phyloP scores from a whole-genome alignment of 352 stramenopile species.

The Globisporangium radiosum region DNA sequence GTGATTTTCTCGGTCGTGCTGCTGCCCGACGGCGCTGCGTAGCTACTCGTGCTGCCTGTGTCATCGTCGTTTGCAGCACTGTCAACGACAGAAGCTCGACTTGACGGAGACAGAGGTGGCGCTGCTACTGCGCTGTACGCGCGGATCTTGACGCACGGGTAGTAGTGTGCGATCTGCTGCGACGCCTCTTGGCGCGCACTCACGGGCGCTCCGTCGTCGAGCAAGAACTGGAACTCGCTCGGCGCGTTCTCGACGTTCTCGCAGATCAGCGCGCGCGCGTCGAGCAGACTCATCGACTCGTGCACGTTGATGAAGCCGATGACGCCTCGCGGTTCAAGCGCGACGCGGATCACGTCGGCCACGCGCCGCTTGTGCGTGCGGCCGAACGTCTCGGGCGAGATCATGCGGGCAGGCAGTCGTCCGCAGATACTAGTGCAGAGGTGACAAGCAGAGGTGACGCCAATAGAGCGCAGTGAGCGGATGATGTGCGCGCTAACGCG shows the following conservation, averaged over 20 bases:
- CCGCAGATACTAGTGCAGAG: no score
- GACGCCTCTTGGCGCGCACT: slow-evolving; percentile 51
- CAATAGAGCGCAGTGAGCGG: no score
- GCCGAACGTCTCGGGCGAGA: slow-evolving; percentile 42
- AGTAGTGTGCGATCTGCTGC: slow-evolving; percentile 55
- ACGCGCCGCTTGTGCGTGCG: slow-evolving; percentile 37
- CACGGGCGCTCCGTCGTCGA: slow-evolving; percentile 57
- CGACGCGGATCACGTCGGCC: slow-evolving; percentile 54
- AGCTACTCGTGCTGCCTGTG: background rate
- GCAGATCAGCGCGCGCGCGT: slow-evolving; percentile 52
- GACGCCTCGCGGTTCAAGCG: slow-evolving; percentile 51
- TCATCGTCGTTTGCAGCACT: background rate
- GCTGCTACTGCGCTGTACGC: slow-evolving; percentile 14
- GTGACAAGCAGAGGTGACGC: no score
- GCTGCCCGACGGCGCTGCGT: background rate
- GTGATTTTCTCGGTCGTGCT: slow-evolving; percentile 39
- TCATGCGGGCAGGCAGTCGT: slow-evolving; percentile 20
- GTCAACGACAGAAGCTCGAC: no score
- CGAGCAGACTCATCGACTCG: slow-evolving; percentile 51
- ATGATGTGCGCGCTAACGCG: no score
- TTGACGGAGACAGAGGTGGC: no score
- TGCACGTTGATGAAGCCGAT: slow-evolving; percentile 75
- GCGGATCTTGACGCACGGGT: slow-evolving; percentile 69
- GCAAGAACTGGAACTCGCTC: slow-evolving; percentile 60
- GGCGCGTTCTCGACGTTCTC: slow-evolving; percentile 68